Evolutionary conservation across 306 rosid species (phyloP).

Genomic region (Betula pendula): DNA sequence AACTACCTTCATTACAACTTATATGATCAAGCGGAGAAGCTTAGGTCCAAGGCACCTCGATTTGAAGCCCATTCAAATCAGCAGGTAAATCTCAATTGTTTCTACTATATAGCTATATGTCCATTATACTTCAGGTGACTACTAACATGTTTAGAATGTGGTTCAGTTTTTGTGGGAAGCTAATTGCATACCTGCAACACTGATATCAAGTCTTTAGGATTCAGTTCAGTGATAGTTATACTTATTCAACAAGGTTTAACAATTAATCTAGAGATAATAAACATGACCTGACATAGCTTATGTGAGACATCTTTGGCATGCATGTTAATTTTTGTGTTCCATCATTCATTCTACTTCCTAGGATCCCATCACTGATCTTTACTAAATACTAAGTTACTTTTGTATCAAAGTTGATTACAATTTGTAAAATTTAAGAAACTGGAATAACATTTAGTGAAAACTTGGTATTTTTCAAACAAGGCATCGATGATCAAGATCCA

Average conservation of each 20-base stretch:
- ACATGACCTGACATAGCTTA: neutral
- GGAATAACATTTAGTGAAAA: neutral
- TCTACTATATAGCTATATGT: neutral
- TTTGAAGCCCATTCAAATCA: conserved; percentile 99
- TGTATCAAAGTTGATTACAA: neutral
- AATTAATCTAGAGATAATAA: neutral
- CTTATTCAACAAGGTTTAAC: neutral
- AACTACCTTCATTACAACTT: conserved; percentile 95
- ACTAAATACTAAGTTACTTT: neutral
- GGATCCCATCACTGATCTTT: neutral
- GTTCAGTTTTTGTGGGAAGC: neutral
- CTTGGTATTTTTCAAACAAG: neutral
- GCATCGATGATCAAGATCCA: neutral
- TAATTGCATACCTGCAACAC: neutral
- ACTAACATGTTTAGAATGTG: neutral
- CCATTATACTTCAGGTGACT: neutral
- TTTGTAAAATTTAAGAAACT: neutral
- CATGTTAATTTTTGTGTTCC: neutral
- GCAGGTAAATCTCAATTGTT: conserved; percentile 54
- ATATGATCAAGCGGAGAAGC: conserved; percentile 92
- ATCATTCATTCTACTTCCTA: neutral
- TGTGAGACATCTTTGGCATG: neutral
- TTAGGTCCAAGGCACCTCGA: conserved; percentile 98
- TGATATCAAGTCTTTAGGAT: neutral
- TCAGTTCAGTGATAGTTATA: neutral